Evolutionary conservation across 257 asterid genomes (phyloP), one percentile per base, ranked within the genome.

Genomic region (Scutellaria minor): DNA sequence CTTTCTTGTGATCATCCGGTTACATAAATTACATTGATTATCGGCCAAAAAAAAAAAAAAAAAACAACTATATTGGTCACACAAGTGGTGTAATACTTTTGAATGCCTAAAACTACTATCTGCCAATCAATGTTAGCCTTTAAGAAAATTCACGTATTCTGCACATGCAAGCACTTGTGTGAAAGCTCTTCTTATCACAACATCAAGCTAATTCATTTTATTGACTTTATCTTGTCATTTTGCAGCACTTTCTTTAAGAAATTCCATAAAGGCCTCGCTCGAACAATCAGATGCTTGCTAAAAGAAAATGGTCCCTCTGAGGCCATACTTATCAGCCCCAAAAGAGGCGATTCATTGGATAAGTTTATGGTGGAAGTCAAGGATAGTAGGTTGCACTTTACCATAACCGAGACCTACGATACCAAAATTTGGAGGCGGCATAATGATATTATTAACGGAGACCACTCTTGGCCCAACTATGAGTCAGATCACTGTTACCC

Each of bases 401-500:
- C 81, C 81, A 45, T 85, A 27, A 84, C 85, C 1, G 91, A 91
- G 83, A 77, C 77, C 56, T 94, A 88, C 10, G 88, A 88, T 15
- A 0, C 83, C 9, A 89, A 85, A 82, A 82, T 91, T 10, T 88
- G 91, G 96, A 83, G 83, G 64, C 87, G 83, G 68, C 97, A 93
- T 81, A 64, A 78, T 41, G 68, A 40, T 0, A 80, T 85, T 42
- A 42, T 78, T 11, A 13, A 70, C 0, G 97, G 96, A 3, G 92
- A 84, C 64, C 71, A 63, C 41, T 86, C 93, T 7, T 94, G 98
- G 98, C 89, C 96, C 65, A 91, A 85, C 85, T 94, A 94, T 55
- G 98, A 91, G 72, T 64, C 82, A 40, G 90, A 89, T 73, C 97
- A 94, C 79, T 89, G 98, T 78, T 94, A 94, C 84, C 96, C 97